These are phyloP conservation scores for Trichodelitschia bisporula DNA, from an alignment of 495 filamentous ascomycete genomes.

Conservation along the genomic window DNA sequence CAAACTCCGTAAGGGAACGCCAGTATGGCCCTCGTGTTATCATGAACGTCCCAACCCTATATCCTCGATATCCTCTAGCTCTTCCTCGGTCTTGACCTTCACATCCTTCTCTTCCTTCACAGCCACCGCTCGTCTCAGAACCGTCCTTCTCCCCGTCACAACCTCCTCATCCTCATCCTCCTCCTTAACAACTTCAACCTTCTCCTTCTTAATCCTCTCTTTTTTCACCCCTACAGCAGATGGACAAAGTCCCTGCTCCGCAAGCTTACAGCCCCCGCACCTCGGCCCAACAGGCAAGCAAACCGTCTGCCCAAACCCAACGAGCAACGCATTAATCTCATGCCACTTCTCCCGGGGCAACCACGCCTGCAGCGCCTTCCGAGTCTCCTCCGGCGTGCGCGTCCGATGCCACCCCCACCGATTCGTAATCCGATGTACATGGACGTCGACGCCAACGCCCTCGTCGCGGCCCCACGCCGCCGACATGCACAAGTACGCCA, in stretches of 20 bases:
- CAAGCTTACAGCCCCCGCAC: conserved; percentile 66
- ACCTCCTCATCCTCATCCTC: conserved; percentile 15
- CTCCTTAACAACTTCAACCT: conserved; percentile 10
- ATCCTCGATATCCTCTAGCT: background rate
- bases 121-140: background rate
- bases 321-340: conserved; percentile 80
- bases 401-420: conserved; percentile 86
- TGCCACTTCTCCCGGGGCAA: conserved; percentile 73
- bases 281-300: conserved; percentile 57
- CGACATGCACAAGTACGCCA: conserved; percentile 80
- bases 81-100: background rate
- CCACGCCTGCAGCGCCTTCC: conserved; percentile 56
- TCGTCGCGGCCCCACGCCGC: conserved; percentile 36
- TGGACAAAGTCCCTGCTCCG: conserved; percentile 48
- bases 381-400: conserved; percentile 65
- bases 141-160: conserved; percentile 22
- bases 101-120: background rate
- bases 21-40: too few relatives aligned
- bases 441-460: conserved; percentile 42
- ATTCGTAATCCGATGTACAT: conserved; percentile 78
- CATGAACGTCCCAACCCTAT: background rate
- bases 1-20: too few relatives aligned
- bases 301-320: conserved; percentile 74
- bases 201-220: conserved; percentile 19
- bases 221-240: conserved; percentile 30